A percentile compares a stretch with the other conserved stretches of the same genome.
These are phyloP conservation scores for Hymenoscyphus infarciens DNA, from an alignment of 2,329 filamentous ascomycete genomes.

Conservation along the genomic window DNA sequence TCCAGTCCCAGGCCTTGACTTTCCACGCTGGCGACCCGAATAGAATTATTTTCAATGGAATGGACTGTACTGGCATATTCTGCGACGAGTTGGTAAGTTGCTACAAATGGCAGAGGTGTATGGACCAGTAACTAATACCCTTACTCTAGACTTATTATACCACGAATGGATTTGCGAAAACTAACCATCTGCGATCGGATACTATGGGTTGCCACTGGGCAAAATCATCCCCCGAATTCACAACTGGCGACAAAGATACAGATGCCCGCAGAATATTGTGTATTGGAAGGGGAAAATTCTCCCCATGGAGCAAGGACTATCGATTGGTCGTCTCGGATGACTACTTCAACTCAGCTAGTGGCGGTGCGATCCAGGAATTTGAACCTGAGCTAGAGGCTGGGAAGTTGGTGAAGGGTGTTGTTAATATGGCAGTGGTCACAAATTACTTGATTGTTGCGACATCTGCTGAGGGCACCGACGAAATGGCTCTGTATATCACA, in stretches of 20 bases:
- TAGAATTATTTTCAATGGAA: conserved; percentile 80
- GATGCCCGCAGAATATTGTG: conserved; percentile 75
- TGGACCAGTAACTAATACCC: background rate
- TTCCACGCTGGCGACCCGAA: conserved; percentile 84
- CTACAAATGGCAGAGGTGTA: background rate
- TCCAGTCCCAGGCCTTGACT: conserved; percentile 50
- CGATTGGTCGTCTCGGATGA: conserved; percentile 77
- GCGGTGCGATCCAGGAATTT: conserved; percentile 53
- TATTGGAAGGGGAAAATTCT: conserved; percentile 70
- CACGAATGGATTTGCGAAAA: conserved; percentile 74
- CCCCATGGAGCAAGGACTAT: conserved; percentile 68
- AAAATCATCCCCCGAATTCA: conserved; percentile 70
- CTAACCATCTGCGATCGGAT: conserved; percentile 61
- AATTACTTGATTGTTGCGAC: conserved; percentile 83
- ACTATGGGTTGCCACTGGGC: conserved; percentile 86
- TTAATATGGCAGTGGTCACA: conserved; percentile 80
- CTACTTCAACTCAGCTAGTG: conserved; percentile 62
- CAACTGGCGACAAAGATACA: conserved; percentile 59
- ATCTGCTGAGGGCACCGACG: conserved; percentile 73
- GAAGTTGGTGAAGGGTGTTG: conserved; percentile 72
- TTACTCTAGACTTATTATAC: conserved; percentile 61
- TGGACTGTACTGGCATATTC: conserved; percentile 61
- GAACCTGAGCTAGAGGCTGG: conserved; percentile 76
- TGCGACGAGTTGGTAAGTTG: conserved; percentile 54
- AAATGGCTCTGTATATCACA: conserved; percentile 88